Evolutionary conservation across 2,329 filamentous ascomycete species (phyloP).

Genomic region (Fusarium virguliforme): DNA sequence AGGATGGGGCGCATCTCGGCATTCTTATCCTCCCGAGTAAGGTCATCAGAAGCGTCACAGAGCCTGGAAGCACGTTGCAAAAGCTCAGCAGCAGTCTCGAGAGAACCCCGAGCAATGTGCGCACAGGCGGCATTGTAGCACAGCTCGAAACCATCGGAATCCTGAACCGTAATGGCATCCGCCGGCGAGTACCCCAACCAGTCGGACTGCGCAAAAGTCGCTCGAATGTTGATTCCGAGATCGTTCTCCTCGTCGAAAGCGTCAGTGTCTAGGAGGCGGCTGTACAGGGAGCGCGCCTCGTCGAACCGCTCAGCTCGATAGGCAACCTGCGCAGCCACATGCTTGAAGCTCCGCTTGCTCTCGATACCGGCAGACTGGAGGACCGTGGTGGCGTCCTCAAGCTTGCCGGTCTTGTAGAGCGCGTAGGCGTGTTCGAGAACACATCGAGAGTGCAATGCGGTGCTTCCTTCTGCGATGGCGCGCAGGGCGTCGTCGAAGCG

Average conservation of each 20-base stretch:
- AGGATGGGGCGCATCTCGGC: slow-evolving; percentile 82
- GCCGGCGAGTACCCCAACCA: slow-evolving; percentile 70
- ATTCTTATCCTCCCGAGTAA: slow-evolving; percentile 81
- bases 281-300: slow-evolving; percentile 76
- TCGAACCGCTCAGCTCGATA: slow-evolving; percentile 84
- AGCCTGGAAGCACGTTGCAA: slow-evolving; percentile 79
- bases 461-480: slow-evolving; percentile 75
- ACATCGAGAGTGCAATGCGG: slow-evolving; percentile 73
- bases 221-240: slow-evolving; percentile 82
- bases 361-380: slow-evolving; percentile 55
- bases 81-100: slow-evolving; percentile 75
- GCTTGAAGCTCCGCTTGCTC: slow-evolving; percentile 60
- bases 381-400: slow-evolving; percentile 73
- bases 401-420: slow-evolving; percentile 84
- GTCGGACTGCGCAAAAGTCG: slow-evolving; percentile 79
- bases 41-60: slow-evolving; percentile 81
- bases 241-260: slow-evolving; percentile 78
- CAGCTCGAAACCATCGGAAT: slow-evolving; percentile 84
- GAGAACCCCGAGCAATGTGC: slow-evolving; percentile 78
- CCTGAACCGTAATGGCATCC: slow-evolving; percentile 68
- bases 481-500: slow-evolving; percentile 84
- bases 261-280: slow-evolving; percentile 66
- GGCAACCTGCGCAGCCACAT: slow-evolving; percentile 76
- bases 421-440: slow-evolving; percentile 83
- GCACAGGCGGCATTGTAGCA: slow-evolving; percentile 86